Evolutionary conservation across 2,329 filamentous ascomycete genomes (phyloP).

Genomic region (Acrocalymma vagum): DNA sequence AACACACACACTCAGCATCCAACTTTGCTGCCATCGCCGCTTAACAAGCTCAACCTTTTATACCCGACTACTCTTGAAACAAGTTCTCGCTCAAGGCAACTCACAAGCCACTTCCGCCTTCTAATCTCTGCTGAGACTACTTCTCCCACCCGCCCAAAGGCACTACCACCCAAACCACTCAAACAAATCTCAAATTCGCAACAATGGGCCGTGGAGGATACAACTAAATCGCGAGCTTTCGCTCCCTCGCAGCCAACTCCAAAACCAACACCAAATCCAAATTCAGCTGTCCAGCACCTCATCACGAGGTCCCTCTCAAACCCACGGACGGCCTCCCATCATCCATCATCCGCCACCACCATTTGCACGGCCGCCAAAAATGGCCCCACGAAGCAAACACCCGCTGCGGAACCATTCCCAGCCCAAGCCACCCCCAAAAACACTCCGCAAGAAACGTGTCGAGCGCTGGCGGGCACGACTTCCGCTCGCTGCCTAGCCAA

Average conservation of each 20-base stretch:
- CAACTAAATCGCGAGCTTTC: conserved; percentile 32
- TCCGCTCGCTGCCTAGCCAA: no score
- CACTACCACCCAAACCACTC: conserved; percentile 14
- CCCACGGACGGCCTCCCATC: no score
- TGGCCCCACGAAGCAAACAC: no score
- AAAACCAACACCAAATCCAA: conserved; percentile 10
- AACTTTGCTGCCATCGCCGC: not conserved
- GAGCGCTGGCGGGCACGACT: conserved; percentile 32
- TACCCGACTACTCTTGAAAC: conserved; percentile 55
- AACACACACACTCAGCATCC: conserved; percentile 4
- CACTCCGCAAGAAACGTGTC: conserved; percentile 34
- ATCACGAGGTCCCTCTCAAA: no score
- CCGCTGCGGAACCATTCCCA: conserved; percentile 8
- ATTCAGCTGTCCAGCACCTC: conserved; percentile 6
- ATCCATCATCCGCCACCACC: no score
- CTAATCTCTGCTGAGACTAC: no score
- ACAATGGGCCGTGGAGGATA: conserved; percentile 47
- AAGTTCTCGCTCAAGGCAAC: conserved; percentile 25
- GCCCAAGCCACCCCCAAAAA: conserved; percentile 20
- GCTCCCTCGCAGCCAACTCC: conserved; percentile 17
- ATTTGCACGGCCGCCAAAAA: no score
- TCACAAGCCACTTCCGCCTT: conserved; percentile 7
- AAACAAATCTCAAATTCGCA: conserved; percentile 17
- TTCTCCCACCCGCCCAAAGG: conserved; percentile 21
- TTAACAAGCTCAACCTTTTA: conserved; percentile 11